Base-by-base conservation (phyloP, 768 basidiomycete genomes). In the Agaricus blazei region DNA sequence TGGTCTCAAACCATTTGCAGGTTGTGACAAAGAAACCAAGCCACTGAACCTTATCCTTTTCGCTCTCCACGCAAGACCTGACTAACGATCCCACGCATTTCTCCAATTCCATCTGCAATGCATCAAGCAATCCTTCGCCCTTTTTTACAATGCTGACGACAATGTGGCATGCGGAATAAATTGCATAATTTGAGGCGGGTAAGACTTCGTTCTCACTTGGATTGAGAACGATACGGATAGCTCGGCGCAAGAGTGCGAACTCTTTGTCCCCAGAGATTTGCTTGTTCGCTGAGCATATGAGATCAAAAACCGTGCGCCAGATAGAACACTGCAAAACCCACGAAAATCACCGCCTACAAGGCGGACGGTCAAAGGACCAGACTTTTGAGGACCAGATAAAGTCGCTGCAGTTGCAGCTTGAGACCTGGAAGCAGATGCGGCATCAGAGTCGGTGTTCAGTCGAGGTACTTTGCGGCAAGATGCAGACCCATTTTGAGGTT, bases 391-490 rank as follows among this genome's bases (percentile, higher is more conserved):
- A 14, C 42, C 48, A 36, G 54, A 28, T 3, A 38, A 59, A 59
- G 24, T 41, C 11, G 31, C 31, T 15, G 52, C 63, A 19, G 43
- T 11, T 6, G 67, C 64, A 60, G 72, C 62, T 61, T 67, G 71
- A 40, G 74, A 75, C 65, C 88, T 82, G 68, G 76, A 82, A 62
- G 84, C 81, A 67, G 84, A 82, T 60, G 79, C 79, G 62, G 84
- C 78, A 72, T 88, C 86, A 69, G 79, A 82, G 75, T 87, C 84
- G 62, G 72, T 71, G 59, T 78, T 79, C 69, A 86, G 72, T 59
- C 86, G 84, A 58, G 84, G 77, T 56, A 80, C 81, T 75, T 90
- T 90, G 69, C 77, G 79, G 60, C 81, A 80, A 69, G 80, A 80
- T 66, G 73, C 79, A 64, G 74, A 77, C 70, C 75, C 76, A 44